phyloP scores from a whole-genome alignment of 805 yeast genomes.

The Candida awuae region DNA sequence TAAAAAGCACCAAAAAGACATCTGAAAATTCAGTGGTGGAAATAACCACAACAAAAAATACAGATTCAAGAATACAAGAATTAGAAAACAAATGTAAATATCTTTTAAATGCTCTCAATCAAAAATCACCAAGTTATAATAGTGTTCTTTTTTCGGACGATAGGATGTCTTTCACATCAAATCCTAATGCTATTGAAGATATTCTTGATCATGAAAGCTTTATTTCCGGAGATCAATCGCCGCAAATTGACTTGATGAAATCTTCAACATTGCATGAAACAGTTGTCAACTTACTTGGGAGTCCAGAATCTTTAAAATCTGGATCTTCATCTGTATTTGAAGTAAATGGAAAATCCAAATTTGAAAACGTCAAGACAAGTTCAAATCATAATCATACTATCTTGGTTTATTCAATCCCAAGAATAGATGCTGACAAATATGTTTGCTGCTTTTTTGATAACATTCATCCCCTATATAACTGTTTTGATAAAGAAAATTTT shows the following conservation, averaged over 20 bases:
- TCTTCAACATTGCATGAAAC: conserved; percentile 3
- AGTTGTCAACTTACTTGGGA: conserved; percentile 1
- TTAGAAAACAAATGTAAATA: conserved; percentile 1
- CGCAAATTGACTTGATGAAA: conserved; percentile 1
- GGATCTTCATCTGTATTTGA: neutral
- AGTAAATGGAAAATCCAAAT: neutral
- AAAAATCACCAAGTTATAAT: neutral
- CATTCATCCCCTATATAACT: conserved; percentile 7
- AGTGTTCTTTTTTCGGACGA: conserved; percentile 1
- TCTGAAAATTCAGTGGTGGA: neutral
- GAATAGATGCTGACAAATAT: conserved; percentile 4
- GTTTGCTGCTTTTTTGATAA: conserved; percentile 6
- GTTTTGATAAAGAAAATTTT: conserved; percentile 8
- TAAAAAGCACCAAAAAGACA: neutral
- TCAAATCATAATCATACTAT: neutral
- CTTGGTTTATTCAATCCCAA: conserved; percentile 3
- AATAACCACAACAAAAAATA: neutral
- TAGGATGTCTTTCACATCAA: neutral
- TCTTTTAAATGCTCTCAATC: neutral
- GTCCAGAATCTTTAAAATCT: conserved; percentile 4
- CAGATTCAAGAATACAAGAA: neutral
- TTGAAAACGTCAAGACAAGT: too few relatives aligned
- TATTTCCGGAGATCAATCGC: neutral
- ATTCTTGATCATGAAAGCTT: too few relatives aligned
- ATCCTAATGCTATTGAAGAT: neutral